A percentile compares a stretch with the other conserved stretches of the same genome.
These are phyloP conservation scores for Kodamaea hsintzibuensis DNA, from an alignment of 805 yeast genomes.

Conservation along the genomic window DNA sequence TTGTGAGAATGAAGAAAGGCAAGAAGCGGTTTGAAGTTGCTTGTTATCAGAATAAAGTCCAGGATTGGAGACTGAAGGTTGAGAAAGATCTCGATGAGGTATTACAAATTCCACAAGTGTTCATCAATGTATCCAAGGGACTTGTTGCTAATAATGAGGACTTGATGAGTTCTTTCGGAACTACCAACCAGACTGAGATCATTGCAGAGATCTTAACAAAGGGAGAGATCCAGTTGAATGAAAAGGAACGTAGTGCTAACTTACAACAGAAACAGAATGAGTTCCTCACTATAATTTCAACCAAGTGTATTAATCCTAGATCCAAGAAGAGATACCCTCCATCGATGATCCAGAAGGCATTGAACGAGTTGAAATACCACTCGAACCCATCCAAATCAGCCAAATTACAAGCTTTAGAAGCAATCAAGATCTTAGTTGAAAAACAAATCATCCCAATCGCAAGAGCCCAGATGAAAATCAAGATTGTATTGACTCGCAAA, in stretches of 20 bases:
- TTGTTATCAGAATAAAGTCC: constrained; percentile 95
- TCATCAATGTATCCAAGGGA: constrained; percentile 90
- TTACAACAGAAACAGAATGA: constrained; percentile 75
- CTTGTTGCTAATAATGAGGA: constrained; percentile 89
- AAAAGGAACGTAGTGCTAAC: constrained; percentile 84
- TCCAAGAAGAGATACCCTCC: constrained; percentile 92
- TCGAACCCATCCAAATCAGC: constrained; percentile 72
- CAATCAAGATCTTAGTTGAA: constrained; percentile 72
- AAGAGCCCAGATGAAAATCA: constrained; percentile 89
- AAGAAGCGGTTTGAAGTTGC: constrained; percentile 93
- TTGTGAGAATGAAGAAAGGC: constrained; percentile 88
- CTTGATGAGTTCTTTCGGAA: constrained; percentile 67
- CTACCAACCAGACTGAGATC: constrained; percentile 72
- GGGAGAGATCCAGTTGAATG: constrained; percentile 94
- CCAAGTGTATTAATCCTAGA: constrained; percentile 89
- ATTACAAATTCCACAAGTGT: constrained; percentile 92
- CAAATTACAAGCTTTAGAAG: constrained; percentile 89
- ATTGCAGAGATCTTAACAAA: constrained; percentile 79
- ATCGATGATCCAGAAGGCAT: constrained; percentile 86
- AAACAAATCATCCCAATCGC: constrained; percentile 90
- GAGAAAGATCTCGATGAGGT: constrained; percentile 97
- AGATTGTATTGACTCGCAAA: constrained; percentile 56
- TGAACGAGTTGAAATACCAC: constrained; percentile 76
- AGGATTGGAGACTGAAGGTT: constrained; percentile 84
- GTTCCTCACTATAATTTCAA: constrained; percentile 76